Evolutionary conservation across 352 stramenopile genomes (phyloP).

Genomic region (Pythium aphanidermatum): DNA sequence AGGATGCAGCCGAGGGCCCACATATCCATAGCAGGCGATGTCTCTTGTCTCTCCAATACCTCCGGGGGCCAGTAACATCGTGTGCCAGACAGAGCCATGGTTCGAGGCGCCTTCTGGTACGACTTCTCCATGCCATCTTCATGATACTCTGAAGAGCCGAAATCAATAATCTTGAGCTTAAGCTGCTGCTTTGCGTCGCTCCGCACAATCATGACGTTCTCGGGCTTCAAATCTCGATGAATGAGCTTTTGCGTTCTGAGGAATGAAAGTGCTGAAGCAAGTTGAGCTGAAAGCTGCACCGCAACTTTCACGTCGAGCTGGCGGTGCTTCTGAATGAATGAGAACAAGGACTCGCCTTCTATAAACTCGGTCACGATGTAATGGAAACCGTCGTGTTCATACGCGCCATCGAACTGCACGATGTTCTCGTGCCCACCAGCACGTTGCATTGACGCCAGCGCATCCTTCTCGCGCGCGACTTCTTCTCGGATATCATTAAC

Average conservation of each 20-base stretch:
- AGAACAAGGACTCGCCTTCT: slow-evolving; percentile 55
- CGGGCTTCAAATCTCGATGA: slow-evolving; percentile 87
- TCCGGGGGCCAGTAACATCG: slow-evolving; percentile 85
- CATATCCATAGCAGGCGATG: slow-evolving; percentile 80
- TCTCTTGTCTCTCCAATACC: slow-evolving; percentile 42
- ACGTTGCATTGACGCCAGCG: slow-evolving; percentile 42
- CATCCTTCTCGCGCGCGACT: slow-evolving; percentile 51
- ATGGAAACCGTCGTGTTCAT: slow-evolving; percentile 72
- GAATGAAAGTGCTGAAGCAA: slow-evolving; percentile 65
- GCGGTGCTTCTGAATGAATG: slow-evolving; percentile 53
- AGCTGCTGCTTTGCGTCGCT: slow-evolving; percentile 12
- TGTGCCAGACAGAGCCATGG: slow-evolving; percentile 60
- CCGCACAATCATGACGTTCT: slow-evolving; percentile 77
- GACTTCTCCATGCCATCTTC: slow-evolving; percentile 3
- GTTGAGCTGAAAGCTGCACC: slow-evolving; percentile 47
- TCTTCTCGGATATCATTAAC: slow-evolving; percentile 43
- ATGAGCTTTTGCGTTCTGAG: slow-evolving; percentile 50
- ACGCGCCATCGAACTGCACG: slow-evolving; percentile 53
- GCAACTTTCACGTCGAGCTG: slow-evolving; percentile 36
- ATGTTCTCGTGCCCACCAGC: slow-evolving; percentile 59
- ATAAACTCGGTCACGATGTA: slow-evolving; percentile 82
- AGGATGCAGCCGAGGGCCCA: slow-evolving; percentile 85
- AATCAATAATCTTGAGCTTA: slow-evolving; percentile 84
- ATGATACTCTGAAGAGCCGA: slow-evolving; percentile 57
- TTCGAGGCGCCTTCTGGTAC: not conserved